These are phyloP conservation scores for Pilobolus umbonatus DNA, from an alignment of 192 early-diverging fungal genomes.

Conservation along the genomic window DNA sequence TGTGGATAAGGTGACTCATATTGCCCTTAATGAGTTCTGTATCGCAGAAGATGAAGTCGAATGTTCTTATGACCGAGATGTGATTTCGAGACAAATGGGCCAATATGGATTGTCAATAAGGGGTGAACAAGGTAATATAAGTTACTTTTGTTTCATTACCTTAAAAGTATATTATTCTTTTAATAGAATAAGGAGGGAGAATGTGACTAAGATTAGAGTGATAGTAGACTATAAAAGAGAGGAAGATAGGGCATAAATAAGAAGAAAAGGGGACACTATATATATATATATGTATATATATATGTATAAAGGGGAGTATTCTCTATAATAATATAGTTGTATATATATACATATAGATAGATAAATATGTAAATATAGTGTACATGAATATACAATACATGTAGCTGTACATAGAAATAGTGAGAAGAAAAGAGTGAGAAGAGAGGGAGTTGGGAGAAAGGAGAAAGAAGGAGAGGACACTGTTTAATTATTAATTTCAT, in stretches of 20 bases:
- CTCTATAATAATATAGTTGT: background rate
- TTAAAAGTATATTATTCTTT: too few relatives aligned
- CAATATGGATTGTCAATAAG: constrained; percentile 13
- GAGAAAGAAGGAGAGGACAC: background rate
- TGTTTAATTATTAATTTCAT: background rate
- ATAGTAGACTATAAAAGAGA: too few relatives aligned
- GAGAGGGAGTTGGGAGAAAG: background rate
- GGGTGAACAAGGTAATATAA: constrained; percentile 12
- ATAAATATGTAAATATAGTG: background rate
- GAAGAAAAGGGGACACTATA: background rate
- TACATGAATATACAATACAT: background rate
- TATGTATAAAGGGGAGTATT: background rate
- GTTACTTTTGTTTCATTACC: background rate
- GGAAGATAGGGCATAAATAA: background rate
- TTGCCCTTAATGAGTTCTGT: constrained; percentile 41
- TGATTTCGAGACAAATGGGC: background rate
- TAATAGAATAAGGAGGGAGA: too few relatives aligned
- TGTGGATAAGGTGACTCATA: constrained; percentile 41
- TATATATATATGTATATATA: constrained; percentile 6
- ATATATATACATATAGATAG: background rate
- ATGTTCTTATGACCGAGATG: background rate
- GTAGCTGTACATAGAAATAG: background rate
- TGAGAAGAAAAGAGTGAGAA: constrained; percentile 11
- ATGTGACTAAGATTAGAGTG: too few relatives aligned
- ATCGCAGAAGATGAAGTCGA: constrained; percentile 33